Evolutionary conservation across 192 early-diverging fungal species (phyloP).

Genomic region (Rhizoclosmatium sp.): DNA sequence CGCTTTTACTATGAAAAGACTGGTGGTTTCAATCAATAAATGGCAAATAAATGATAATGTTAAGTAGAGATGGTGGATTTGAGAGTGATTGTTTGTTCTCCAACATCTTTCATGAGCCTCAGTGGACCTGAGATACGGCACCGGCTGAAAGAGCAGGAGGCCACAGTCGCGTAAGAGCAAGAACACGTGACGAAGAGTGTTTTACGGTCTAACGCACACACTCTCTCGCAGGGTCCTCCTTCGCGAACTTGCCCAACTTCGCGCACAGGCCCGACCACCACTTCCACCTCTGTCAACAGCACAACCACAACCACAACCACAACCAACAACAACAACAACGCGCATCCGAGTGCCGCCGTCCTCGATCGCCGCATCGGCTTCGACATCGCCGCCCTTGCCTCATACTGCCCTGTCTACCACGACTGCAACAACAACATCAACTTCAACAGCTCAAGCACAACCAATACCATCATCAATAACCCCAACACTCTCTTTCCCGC

Average conservation of each 20-base stretch:
- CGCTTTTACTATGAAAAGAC: conserved; percentile 62
- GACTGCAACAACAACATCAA: too few species aligned
- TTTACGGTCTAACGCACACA: background rate
- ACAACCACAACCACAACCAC: background rate
- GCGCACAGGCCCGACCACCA: background rate
- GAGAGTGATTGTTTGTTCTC: background rate
- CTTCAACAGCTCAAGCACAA: background rate
- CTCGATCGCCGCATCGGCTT: background rate
- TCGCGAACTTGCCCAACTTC: background rate
- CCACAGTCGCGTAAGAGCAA: background rate
- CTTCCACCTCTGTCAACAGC: background rate
- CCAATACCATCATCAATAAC: background rate
- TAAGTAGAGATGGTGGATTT: background rate
- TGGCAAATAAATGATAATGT: background rate
- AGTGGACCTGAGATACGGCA: conserved; percentile 1
- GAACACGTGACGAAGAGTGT: background rate
- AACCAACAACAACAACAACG: background rate
- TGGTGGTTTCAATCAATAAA: conserved; percentile 51
- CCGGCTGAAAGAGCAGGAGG: background rate
- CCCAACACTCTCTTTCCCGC: background rate
- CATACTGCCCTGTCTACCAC: too few species aligned
- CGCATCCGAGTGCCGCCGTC: background rate
- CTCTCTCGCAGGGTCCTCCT: background rate
- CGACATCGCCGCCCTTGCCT: background rate
- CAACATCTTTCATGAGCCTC: background rate